phyloP scores from a whole-genome alignment of 1,284 basidiomycete genomes.

The Rhodotorula sp. region DNA sequence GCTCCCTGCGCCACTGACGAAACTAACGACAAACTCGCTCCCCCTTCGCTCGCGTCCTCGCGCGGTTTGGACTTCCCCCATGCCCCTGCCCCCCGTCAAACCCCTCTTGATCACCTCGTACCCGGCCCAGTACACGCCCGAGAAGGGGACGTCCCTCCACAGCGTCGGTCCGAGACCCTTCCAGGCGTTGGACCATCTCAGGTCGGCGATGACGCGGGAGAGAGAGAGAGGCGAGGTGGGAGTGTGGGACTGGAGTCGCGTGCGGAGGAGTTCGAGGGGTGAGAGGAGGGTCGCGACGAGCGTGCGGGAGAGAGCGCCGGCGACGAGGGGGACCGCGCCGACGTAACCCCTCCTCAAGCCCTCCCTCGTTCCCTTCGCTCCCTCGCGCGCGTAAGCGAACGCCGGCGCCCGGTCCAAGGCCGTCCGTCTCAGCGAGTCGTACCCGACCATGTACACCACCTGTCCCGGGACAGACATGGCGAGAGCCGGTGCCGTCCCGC shows the following conservation, averaged over 20 bases:
- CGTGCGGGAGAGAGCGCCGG: slow-evolving; percentile 79
- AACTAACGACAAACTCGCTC: slow-evolving; percentile 69
- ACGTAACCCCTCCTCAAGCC: slow-evolving; percentile 49
- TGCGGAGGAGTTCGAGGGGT: slow-evolving; percentile 89
- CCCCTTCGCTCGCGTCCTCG: slow-evolving; percentile 31
- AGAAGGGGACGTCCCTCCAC: slow-evolving; percentile 97
- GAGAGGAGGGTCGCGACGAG: slow-evolving; percentile 77
- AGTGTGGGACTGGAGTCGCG: slow-evolving; percentile 74
- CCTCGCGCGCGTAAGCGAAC: not conserved
- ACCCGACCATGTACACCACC: slow-evolving; percentile 93
- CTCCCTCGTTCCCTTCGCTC: not conserved
- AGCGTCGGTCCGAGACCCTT: slow-evolving; percentile 85
- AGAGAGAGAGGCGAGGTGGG: slow-evolving; percentile 5
- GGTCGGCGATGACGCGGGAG: not conserved
- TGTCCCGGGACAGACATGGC: slow-evolving; percentile 89
- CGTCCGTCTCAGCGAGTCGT: slow-evolving; percentile 74
- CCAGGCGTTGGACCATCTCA: slow-evolving; percentile 70
- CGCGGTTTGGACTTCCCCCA: slow-evolving; percentile 47
- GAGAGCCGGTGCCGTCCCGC: slow-evolving; percentile 53
- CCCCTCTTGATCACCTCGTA: slow-evolving; percentile 51
- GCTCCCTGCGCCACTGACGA: slow-evolving; percentile 76
- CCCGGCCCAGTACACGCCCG: slow-evolving; percentile 78
- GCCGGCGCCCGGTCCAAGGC: slow-evolving; percentile 36
- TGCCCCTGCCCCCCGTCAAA: slow-evolving; percentile 47
- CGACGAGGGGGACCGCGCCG: slow-evolving; percentile 69